These are phyloP conservation scores for Talaromyces amestolkiae DNA, from an alignment of 2,329 filamentous ascomycete species.

Conservation along the genomic window DNA sequence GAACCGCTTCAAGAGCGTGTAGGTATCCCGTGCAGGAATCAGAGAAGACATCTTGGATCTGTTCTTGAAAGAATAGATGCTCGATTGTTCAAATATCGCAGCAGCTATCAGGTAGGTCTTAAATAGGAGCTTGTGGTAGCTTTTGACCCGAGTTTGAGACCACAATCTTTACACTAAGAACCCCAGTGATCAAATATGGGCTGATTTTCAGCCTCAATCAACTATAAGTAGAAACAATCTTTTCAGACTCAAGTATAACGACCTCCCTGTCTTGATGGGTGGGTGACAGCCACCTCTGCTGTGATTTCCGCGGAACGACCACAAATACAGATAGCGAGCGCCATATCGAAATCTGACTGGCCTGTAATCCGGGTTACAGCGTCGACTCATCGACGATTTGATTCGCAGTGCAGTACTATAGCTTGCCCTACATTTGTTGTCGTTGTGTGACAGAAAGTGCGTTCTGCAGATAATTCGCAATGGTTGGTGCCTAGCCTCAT, in stretches of 20 bases:
- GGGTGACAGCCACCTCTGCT: slow-evolving; percentile 15
- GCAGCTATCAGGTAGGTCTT: background rate
- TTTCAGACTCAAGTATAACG: background rate
- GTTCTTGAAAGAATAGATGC: background rate
- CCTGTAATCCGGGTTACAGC: background rate
- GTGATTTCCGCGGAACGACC: slow-evolving; percentile 16
- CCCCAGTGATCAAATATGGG: background rate
- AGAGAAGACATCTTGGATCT: background rate
- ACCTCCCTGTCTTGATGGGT: background rate
- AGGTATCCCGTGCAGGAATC: slow-evolving; percentile 3
- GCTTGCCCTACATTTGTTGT: background rate
- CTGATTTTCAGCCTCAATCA: background rate
- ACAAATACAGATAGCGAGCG: slow-evolving; percentile 16
- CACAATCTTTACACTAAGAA: background rate
- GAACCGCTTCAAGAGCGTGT: background rate
- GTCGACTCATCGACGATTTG: background rate
- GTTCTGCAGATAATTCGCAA: background rate
- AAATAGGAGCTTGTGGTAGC: background rate
- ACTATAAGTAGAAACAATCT: background rate
- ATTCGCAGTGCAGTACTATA: background rate
- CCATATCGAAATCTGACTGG: background rate
- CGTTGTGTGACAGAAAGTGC: background rate
- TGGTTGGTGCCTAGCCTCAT: background rate
- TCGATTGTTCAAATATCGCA: background rate
- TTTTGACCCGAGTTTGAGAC: background rate